Evolutionary conservation across 23 red algal species (phyloP).

Genomic region (Gracilaria vermiculophylla): DNA sequence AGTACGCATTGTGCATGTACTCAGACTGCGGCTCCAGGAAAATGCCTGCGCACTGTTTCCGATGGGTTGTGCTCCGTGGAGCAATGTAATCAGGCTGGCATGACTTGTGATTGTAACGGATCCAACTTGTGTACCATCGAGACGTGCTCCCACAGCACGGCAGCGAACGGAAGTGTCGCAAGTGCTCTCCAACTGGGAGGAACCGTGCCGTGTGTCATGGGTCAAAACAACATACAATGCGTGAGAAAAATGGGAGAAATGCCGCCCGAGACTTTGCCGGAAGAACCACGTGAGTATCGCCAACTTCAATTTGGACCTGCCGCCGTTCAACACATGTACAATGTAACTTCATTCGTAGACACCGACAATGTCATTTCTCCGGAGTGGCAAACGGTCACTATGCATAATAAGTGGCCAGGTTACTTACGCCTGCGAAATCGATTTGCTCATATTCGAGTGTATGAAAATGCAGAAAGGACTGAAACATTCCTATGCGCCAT

Average conservation of each 20-base stretch:
- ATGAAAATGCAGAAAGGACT: constrained; percentile 7
- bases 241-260: constrained; percentile 1
- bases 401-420: constrained; percentile 13
- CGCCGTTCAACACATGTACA: constrained; percentile 4
- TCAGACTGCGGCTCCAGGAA: not conserved
- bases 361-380: not conserved
- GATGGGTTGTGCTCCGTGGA: constrained; percentile 12
- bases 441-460: constrained; percentile 22
- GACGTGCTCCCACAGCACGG: not conserved
- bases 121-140: constrained; percentile 14
- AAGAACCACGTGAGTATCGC: not conserved
- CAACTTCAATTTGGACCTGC: constrained; percentile 31
- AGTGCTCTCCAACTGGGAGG: not conserved
- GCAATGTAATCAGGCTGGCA: not conserved
- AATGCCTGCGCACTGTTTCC: constrained; percentile 15
- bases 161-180: constrained; percentile 4
- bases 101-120: constrained; percentile 36
- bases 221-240: constrained; percentile 21
- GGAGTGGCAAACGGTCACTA: not conserved
- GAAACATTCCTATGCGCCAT: constrained; percentile 27
- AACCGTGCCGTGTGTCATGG: not conserved
- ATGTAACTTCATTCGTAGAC: not conserved
- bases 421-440: constrained; percentile 3
- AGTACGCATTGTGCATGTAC: constrained; percentile 42
- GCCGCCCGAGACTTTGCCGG: not conserved